Evolutionary conservation across 352 stramenopile genomes (phyloP).

Genomic region (Globisporangium solare): DNA sequence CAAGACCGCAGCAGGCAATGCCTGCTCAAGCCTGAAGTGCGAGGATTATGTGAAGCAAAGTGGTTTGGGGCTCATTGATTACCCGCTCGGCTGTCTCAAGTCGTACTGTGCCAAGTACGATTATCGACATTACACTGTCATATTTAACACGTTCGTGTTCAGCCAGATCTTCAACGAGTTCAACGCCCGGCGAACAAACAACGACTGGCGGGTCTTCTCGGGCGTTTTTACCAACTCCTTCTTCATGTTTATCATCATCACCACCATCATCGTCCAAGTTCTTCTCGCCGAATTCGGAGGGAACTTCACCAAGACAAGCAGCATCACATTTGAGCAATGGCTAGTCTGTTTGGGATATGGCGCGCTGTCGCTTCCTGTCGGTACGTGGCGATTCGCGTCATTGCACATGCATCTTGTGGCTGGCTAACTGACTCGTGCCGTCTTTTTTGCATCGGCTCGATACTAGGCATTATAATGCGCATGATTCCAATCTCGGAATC

Average conservation of each 20-base stretch:
- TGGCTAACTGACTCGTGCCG: not conserved
- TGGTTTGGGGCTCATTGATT: conserved; percentile 26
- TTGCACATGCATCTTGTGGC: not conserved
- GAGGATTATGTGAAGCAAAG: conserved; percentile 51
- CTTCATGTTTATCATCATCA: conserved; percentile 91
- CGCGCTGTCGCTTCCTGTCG: conserved; percentile 57
- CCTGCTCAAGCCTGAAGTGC: conserved; percentile 47
- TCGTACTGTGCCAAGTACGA: conserved; percentile 52
- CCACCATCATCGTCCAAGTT: conserved; percentile 93
- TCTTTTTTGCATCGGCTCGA: too few relatives aligned
- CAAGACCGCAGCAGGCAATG: conserved; percentile 34
- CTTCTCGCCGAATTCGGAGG: conserved; percentile 95
- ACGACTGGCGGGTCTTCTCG: conserved; percentile 94
- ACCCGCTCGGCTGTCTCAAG: conserved; percentile 47
- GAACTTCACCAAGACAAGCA: conserved; percentile 77
- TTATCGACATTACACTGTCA: conserved; percentile 93
- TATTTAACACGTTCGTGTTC: conserved; percentile 99
- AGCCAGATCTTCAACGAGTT: conserved; percentile 92
- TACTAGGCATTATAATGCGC: conserved; percentile 62
- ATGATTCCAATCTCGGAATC: conserved; percentile 69
- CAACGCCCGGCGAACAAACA: conserved; percentile 86
- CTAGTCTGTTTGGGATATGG: conserved; percentile 56
- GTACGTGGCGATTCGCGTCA: conserved; percentile 23
- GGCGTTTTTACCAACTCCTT: conserved; percentile 90
- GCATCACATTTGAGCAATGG: conserved; percentile 62